A percentile compares a stretch with the other conserved stretches of the same genome.
phyloP scores from a whole-genome alignment of 805 yeast genomes.

The Candida oleophila region DNA sequence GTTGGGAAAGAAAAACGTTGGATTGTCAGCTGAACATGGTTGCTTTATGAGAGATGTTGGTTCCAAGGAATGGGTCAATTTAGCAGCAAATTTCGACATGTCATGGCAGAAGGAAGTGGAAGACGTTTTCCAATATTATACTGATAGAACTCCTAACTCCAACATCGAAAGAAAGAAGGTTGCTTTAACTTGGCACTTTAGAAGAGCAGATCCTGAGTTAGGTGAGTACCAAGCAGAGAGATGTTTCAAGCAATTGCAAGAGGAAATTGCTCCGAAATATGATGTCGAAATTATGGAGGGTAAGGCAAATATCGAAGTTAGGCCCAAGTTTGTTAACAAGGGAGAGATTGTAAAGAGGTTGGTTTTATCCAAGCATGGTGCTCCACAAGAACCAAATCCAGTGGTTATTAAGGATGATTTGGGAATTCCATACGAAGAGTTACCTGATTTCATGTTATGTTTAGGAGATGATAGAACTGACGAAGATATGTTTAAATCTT shows the following conservation, averaged over 20 bases:
- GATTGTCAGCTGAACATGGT: constrained; percentile 96
- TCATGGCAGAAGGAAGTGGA: constrained; percentile 88
- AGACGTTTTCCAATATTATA: constrained; percentile 67
- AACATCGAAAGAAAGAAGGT: constrained; percentile 84
- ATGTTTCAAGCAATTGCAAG: constrained; percentile 62
- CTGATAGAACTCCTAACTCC: constrained; percentile 90
- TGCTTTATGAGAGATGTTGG: constrained; percentile 84
- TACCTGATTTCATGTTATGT: constrained; percentile 85
- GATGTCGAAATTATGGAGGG: constrained; percentile 97
- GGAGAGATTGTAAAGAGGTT: constrained; percentile 92
- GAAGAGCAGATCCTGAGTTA: constrained; percentile 90
- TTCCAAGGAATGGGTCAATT: constrained; percentile 70
- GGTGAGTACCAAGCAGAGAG: constrained; percentile 84
- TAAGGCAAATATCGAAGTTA: constrained; percentile 95
- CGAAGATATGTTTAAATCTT: constrained; percentile 91
- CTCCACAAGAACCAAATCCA: constrained; percentile 41
- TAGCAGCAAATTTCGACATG: constrained; percentile 84
- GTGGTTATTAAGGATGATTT: constrained; percentile 19
- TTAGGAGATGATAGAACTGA: constrained; percentile 96
- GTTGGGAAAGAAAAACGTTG: constrained; percentile 73
- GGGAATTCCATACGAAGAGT: constrained; percentile 30
- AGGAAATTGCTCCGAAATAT: constrained; percentile 57
- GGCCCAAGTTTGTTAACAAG: constrained; percentile 91
- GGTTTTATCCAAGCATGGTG: constrained; percentile 63
- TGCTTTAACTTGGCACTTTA: constrained; percentile 97